Conservation (phyloP, 2,329 filamentous ascomycete species). For the Cytospora mali region DNA sequence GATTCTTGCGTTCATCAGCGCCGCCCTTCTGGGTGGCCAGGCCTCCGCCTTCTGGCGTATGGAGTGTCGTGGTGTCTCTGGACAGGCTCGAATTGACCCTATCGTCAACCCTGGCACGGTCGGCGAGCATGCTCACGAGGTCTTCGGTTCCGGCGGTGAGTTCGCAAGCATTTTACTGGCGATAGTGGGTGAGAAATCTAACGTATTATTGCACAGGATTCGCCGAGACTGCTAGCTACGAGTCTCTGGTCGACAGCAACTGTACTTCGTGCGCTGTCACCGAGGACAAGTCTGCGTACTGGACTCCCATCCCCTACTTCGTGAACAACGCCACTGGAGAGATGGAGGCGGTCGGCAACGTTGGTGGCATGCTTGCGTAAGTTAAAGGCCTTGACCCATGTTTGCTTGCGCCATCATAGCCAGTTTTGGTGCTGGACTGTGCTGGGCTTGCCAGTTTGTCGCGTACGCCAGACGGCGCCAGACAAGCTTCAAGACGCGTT, state of each 20-base stretch:
- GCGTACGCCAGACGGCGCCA: not conserved
- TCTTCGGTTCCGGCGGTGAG: constrained; percentile 78
- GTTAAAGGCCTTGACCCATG: constrained; percentile 40
- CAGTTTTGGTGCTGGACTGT: not conserved
- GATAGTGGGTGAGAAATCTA: not conserved
- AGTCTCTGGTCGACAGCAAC: constrained; percentile 59
- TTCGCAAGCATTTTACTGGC: constrained; percentile 30
- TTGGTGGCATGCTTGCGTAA: constrained; percentile 84
- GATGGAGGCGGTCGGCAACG: constrained; percentile 69
- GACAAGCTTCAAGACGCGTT: not conserved
- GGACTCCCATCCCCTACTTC: constrained; percentile 81
- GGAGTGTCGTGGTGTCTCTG: constrained; percentile 73
- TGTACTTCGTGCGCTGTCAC: constrained; percentile 83
- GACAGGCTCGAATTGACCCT: constrained; percentile 75
- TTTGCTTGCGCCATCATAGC: not conserved
- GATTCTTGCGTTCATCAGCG: constrained; percentile 7
- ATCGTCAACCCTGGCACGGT: constrained; percentile 64
- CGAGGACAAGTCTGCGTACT: constrained; percentile 87
- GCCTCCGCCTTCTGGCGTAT: constrained; percentile 84
- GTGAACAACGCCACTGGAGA: constrained; percentile 64
- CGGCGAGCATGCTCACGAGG: constrained; percentile 70
- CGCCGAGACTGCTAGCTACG: constrained; percentile 56
- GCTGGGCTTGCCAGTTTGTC: not conserved
- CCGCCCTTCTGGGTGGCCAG: constrained; percentile 22
- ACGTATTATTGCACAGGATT: constrained; percentile 58